These are phyloP conservation scores for Erysimum cheiranthoides DNA, from an alignment of 345 rosid species.

Conservation along the genomic window DNA sequence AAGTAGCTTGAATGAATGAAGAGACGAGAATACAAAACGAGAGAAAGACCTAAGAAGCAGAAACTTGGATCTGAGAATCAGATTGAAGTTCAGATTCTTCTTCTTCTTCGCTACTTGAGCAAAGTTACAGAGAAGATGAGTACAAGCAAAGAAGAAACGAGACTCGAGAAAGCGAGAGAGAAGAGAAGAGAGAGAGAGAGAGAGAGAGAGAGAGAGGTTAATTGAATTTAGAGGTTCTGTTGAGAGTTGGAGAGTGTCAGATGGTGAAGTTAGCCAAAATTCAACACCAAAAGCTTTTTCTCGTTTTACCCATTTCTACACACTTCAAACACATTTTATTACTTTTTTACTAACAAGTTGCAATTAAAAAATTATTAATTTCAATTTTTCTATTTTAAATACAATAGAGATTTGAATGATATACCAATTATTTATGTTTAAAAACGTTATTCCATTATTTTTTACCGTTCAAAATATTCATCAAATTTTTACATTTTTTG, in stretches of 20 bases:
- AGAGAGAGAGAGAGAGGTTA: slow-evolving; percentile 13
- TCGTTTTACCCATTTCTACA: slow-evolving; percentile 35
- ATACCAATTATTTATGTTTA: too few species aligned
- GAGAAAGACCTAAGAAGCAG: slow-evolving; percentile 19
- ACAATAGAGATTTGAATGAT: too few species aligned
- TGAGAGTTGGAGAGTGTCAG: slow-evolving; percentile 47
- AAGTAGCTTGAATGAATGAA: not conserved
- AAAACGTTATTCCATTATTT: too few species aligned
- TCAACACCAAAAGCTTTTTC: slow-evolving; percentile 21
- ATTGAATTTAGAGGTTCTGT: slow-evolving; percentile 25
- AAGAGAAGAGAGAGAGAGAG: not conserved
- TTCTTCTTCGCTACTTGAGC: slow-evolving; percentile 7
- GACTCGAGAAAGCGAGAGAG: slow-evolving; percentile 26
- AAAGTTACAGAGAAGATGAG: not conserved
- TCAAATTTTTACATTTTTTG: too few species aligned
- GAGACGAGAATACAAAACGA: not conserved
- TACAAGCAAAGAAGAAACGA: slow-evolving; percentile 31
- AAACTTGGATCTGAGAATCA: slow-evolving; percentile 45
- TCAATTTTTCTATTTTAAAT: not conserved
- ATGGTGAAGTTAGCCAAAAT: slow-evolving; percentile 34
- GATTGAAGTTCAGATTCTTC: slow-evolving; percentile 22
- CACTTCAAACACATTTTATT: not conserved
- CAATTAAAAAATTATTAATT: not conserved
- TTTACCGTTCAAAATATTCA: too few species aligned
- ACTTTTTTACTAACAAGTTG: slow-evolving; percentile 8